A percentile compares a stretch with the other conserved stretches of the same genome.
Evolutionary conservation across 768 basidiomycete species (phyloP).

Genomic region (Dioszegia crocea): DNA sequence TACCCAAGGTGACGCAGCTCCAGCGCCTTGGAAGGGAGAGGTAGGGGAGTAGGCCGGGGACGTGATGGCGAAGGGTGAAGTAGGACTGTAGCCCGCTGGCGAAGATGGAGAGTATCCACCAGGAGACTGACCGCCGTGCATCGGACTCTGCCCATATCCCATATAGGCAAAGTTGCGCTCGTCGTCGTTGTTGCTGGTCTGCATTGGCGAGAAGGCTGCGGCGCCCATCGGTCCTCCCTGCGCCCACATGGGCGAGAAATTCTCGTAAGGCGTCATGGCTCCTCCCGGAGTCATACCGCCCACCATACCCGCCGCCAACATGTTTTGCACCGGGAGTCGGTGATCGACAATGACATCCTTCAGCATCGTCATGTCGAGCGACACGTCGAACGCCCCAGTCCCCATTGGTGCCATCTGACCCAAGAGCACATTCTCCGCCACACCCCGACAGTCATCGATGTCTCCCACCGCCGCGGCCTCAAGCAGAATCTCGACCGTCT

Average conservation of each 20-base stretch:
- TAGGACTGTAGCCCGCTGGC: slow-evolving; percentile 61
- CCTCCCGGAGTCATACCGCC: slow-evolving; percentile 51
- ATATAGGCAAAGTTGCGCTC: slow-evolving; percentile 67
- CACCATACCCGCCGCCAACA: slow-evolving; percentile 39
- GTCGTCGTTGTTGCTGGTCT: slow-evolving; percentile 79
- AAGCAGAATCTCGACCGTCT: slow-evolving; percentile 98
- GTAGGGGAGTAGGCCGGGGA: slow-evolving; percentile 74
- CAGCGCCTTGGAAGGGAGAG: slow-evolving; percentile 74
- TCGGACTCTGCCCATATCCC: slow-evolving; percentile 76
- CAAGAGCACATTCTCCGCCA: slow-evolving; percentile 99
- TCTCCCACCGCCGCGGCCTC: slow-evolving; percentile 97
- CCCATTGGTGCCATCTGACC: slow-evolving; percentile 99
- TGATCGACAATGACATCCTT: slow-evolving; percentile 98
- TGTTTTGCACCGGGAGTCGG: slow-evolving; percentile 57
- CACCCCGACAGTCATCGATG: slow-evolving; percentile 94
- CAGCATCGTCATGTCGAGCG: slow-evolving; percentile 94
- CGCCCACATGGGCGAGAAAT: slow-evolving; percentile 74
- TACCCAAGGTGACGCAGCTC: slow-evolving; percentile 84
- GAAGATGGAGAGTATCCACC: slow-evolving; percentile 45
- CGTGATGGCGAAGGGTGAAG: slow-evolving; percentile 56
- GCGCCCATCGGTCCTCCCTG: slow-evolving; percentile 71
- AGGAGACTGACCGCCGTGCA: slow-evolving; percentile 58
- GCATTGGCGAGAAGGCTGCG: slow-evolving; percentile 91
- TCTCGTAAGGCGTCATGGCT: slow-evolving; percentile 89
- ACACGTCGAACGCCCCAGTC: slow-evolving; percentile 91